A percentile compares a stretch with the other conserved stretches of the same genome.
phyloP scores from a whole-genome alignment of 2,329 filamentous ascomycete species.

The Metarhizium sp. region DNA sequence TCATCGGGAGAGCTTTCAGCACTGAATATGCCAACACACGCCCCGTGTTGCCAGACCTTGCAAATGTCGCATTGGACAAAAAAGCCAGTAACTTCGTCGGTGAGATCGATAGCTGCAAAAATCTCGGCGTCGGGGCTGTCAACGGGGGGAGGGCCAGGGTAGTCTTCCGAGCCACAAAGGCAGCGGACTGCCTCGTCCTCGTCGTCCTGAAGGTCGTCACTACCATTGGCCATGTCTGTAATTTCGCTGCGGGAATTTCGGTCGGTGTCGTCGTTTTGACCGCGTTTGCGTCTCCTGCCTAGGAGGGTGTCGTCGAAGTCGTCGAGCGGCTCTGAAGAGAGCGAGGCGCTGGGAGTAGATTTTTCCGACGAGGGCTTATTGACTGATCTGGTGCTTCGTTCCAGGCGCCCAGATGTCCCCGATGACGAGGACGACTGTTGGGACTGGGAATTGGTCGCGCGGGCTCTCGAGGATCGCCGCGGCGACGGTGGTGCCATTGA shows the following conservation, averaged over 20 bases:
- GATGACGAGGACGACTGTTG: conserved; percentile 75
- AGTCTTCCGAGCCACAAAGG: conserved; percentile 89
- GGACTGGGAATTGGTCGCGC: conserved; percentile 64
- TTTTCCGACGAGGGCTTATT: conserved; percentile 68
- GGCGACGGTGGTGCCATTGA: conserved; percentile 58
- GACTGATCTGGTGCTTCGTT: conserved; percentile 63
- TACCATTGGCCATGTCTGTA: conserved; percentile 50
- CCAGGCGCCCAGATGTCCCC: conserved; percentile 65
- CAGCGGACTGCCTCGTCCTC: conserved; percentile 94
- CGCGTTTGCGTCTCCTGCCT: conserved; percentile 71
- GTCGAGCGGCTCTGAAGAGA: conserved; percentile 60
- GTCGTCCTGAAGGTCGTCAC: conserved; percentile 59
- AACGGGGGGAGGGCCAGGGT: conserved; percentile 70
- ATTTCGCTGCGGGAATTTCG: conserved; percentile 32
- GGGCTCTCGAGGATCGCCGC: conserved; percentile 86
- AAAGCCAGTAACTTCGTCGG: conserved; percentile 83
- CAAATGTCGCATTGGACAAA: conserved; percentile 98
- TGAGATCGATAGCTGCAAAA: conserved; percentile 52
- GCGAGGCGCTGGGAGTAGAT: conserved; percentile 62
- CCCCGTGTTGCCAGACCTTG: conserved; percentile 98
- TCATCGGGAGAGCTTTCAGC: conserved; percentile 89
- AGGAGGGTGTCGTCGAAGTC: conserved; percentile 63
- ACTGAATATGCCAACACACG: conserved; percentile 93
- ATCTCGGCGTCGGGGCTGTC: conserved; percentile 49
- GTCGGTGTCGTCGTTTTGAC: conserved; percentile 52